Evolutionary conservation across 2,329 filamentous ascomycete species (phyloP).

Genomic region (Dactylella cylindrospora): DNA sequence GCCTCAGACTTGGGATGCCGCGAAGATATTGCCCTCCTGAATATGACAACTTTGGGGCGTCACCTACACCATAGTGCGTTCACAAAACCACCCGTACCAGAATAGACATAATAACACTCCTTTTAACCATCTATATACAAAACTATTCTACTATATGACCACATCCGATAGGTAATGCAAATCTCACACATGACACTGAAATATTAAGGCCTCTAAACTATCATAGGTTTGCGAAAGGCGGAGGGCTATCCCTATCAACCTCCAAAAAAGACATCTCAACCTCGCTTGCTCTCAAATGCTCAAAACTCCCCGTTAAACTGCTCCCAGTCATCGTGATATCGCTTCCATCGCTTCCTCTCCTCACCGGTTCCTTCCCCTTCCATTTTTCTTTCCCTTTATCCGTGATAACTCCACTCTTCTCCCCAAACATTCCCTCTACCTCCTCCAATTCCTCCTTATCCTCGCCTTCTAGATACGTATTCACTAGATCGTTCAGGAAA

Average conservation of each 20-base stretch:
- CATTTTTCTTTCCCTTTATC: slow-evolving; percentile 2
- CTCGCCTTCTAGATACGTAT: slow-evolving; percentile 61
- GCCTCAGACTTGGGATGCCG: no score
- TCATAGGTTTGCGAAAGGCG: slow-evolving; percentile 37
- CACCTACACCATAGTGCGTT: no score
- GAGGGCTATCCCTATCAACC: slow-evolving; percentile 32
- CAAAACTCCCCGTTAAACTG: slow-evolving; percentile 41
- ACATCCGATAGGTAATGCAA: no score
- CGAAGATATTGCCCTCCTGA: no score
- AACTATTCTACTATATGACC: no score
- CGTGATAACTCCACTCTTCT: slow-evolving; percentile 7
- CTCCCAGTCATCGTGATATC: slow-evolving; percentile 35
- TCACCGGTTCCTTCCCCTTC: slow-evolving; percentile 30
- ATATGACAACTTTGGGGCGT: no score
- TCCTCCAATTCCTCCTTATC: slow-evolving; percentile 25
- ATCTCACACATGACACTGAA: no score
- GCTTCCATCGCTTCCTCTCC: slow-evolving; percentile 30
- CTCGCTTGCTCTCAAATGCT: slow-evolving; percentile 40
- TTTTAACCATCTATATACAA: no score
- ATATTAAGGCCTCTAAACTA: no score
- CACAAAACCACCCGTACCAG: no score
- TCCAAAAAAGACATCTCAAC: slow-evolving; percentile 42
- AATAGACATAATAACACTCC: no score
- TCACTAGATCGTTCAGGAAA: slow-evolving; percentile 90
- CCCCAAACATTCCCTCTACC: slow-evolving; percentile 25